Base-by-base conservation (phyloP, 2,329 filamentous ascomycete species). In the Mycogone perniciosa region DNA sequence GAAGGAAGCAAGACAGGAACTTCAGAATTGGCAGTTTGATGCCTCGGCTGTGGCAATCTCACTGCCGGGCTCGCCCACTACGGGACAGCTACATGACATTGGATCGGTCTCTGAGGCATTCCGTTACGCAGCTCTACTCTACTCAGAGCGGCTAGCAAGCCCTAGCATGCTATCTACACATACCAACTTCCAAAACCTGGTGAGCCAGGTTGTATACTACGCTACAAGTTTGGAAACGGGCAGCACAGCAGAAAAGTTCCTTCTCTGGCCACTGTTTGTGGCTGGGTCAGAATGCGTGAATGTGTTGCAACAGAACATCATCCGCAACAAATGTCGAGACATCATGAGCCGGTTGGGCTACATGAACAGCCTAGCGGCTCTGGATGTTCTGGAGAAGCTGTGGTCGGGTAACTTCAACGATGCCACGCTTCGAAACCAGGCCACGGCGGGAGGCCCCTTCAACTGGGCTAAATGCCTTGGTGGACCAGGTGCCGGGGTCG, bases 181-280 rank as follows among this genome's bases (percentile, higher is more conserved):
- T 62, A 81, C 82, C 59, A 87, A 85, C 64, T 90, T 96, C 69
- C 89, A 95, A 66, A 85, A 84, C 57, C 79, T 95, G 20, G 90
- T 96, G 50, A 83, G 83, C 62, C 84, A 89, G 57, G 87, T 91
- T 1, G 79, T 96, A 38, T 87, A 84, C 68, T 92, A 95, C 69
- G 88, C 93, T 51, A 86, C 84, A 6, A 85, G 84, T 48, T 82
- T 96, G 35, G 84, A 88, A 55, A 78, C 84, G 3, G 86, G 79
- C 38, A 83, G 80, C 60, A 79, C 77, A 44, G 84, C 86, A 35
- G 86, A 95, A 68, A 95, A 96, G 64, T 96, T 95, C 65, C 72
- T 96, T 7, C 80, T 96, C 7, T 96, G 91, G 92, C 91, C 92
- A 3, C 77, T 96, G 3, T 96, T 96, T 65, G 86, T 96, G 47